A percentile compares a stretch with the other conserved stretches of the same genome.
phyloP scores from a whole-genome alignment of 2,329 filamentous ascomycete species.

The Lachnellula suecica region DNA sequence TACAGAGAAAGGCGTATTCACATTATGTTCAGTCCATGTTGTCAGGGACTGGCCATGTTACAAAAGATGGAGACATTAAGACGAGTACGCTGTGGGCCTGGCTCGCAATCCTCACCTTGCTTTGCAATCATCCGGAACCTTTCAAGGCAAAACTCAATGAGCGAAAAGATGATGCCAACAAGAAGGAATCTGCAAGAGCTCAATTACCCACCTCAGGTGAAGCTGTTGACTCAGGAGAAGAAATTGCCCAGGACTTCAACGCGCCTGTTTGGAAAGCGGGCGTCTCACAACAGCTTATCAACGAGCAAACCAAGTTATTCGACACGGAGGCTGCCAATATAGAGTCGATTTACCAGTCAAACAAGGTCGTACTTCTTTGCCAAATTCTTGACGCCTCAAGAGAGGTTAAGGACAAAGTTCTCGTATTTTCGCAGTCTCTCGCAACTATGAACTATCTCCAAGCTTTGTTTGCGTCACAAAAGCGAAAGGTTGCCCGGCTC shows the following conservation, averaged over 20 bases:
- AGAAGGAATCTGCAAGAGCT: constrained; percentile 11
- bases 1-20: constrained; percentile 65
- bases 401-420: constrained; percentile 65
- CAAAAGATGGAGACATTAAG: constrained; percentile 34
- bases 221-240: constrained; percentile 14
- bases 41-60: constrained; percentile 15
- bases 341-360: constrained; percentile 54
- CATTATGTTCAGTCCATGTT: constrained; percentile 45
- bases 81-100: constrained; percentile 52
- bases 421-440: constrained; percentile 78
- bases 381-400: constrained; percentile 68
- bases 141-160: constrained; percentile 45
- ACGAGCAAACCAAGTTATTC: constrained; percentile 37
- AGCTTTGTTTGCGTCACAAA: constrained; percentile 54
- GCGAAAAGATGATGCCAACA: constrained; percentile 32
- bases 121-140: constrained; percentile 50
- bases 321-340: constrained; percentile 29
- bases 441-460: constrained; percentile 67
- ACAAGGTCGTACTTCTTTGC: constrained; percentile 67
- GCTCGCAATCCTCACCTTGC: constrained; percentile 20
- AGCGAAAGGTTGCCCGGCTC: constrained; percentile 55
- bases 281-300: constrained; percentile 31
- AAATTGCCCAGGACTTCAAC: constrained; percentile 20
- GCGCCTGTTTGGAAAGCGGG: constrained; percentile 28
- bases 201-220: neutral